Conservation (phyloP, 805 yeast species). For the Candida stauntonica region DNA sequence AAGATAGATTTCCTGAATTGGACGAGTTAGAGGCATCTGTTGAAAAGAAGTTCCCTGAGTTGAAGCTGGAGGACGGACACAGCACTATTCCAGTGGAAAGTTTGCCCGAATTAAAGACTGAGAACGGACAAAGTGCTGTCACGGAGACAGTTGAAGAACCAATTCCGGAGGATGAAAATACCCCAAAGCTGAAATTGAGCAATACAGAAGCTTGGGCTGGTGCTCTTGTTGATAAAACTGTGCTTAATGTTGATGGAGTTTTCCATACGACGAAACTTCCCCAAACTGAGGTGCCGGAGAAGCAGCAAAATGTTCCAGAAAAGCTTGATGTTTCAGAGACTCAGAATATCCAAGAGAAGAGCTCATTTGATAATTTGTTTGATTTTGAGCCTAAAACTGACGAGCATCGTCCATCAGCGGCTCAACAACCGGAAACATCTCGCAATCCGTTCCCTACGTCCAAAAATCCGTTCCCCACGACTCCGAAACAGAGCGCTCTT, state of each 20-base stretch:
- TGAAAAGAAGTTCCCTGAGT: slow-evolving; percentile 15
- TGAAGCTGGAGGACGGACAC: too few relatives aligned
- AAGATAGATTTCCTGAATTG: slow-evolving; percentile 49
- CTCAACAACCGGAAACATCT: slow-evolving; percentile 1
- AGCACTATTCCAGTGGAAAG: too few relatives aligned
- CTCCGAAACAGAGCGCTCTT: slow-evolving; percentile 2
- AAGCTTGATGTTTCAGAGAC: not conserved
- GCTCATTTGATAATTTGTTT: slow-evolving; percentile 21
- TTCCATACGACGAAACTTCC: too few relatives aligned
- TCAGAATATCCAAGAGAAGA: slow-evolving; percentile 6
- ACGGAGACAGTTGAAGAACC: not conserved
- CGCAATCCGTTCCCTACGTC: slow-evolving; percentile 22
- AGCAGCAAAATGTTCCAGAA: too few relatives aligned
- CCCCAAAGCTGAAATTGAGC: slow-evolving; percentile 9
- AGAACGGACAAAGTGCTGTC: too few relatives aligned
- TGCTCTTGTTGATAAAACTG: slow-evolving; percentile 2
- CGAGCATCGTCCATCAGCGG: not conserved
- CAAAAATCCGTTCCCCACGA: slow-evolving; percentile 20
- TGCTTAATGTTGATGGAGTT: slow-evolving; percentile 20
- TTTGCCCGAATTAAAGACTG: too few relatives aligned
- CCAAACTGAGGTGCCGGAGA: too few relatives aligned
- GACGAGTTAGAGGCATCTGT: slow-evolving; percentile 28
- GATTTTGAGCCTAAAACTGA: slow-evolving; percentile 9
- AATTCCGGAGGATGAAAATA: not conserved
- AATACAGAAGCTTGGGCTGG: slow-evolving; percentile 24